Evolutionary conservation across 371 early-diverging fungal species (phyloP).

Genomic region (Mucor lusitanicus): DNA sequence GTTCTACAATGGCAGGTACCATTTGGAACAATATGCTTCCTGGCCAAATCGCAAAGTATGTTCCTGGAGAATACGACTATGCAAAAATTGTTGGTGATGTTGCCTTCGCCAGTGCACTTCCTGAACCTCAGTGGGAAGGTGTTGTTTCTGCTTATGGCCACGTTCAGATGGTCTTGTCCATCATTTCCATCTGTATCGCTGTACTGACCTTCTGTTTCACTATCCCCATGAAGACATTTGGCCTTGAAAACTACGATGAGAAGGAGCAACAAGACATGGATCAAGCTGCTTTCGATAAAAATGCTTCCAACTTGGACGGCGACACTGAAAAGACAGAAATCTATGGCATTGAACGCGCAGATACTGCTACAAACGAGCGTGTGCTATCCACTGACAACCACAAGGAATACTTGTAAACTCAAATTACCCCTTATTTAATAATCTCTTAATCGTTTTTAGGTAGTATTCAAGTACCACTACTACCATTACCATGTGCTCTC

Average conservation of each 20-base stretch:
- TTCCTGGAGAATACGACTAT: conserved; percentile 42
- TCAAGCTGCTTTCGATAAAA: neutral
- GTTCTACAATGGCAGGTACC: conserved; percentile 42
- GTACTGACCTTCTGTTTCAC: conserved; percentile 34
- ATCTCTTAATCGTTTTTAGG: neutral
- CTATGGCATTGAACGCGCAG: neutral
- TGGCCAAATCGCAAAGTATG: conserved; percentile 27
- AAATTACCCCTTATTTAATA: neutral
- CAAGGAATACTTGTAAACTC: neutral
- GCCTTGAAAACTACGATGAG: conserved; percentile 22
- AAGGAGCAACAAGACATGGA: neutral
- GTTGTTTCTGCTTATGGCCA: conserved; percentile 34
- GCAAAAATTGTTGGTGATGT: conserved; percentile 30
- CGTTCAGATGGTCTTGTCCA: conserved; percentile 31
- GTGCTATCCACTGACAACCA: neutral
- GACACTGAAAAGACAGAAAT: neutral
- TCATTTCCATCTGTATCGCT: conserved; percentile 34
- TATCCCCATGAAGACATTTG: conserved; percentile 44
- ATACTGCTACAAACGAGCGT: neutral
- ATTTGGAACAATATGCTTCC: conserved; percentile 47
- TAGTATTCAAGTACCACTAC: too few relatives aligned
- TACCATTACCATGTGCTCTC: too few relatives aligned
- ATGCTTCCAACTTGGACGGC: neutral
- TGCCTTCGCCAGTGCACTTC: conserved; percentile 23
- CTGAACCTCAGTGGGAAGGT: conserved; percentile 33